A percentile compares a stretch with the other conserved stretches of the same genome.
Evolutionary conservation across 345 rosid genomes (phyloP).

Genomic region (Nephelium lappaceum): DNA sequence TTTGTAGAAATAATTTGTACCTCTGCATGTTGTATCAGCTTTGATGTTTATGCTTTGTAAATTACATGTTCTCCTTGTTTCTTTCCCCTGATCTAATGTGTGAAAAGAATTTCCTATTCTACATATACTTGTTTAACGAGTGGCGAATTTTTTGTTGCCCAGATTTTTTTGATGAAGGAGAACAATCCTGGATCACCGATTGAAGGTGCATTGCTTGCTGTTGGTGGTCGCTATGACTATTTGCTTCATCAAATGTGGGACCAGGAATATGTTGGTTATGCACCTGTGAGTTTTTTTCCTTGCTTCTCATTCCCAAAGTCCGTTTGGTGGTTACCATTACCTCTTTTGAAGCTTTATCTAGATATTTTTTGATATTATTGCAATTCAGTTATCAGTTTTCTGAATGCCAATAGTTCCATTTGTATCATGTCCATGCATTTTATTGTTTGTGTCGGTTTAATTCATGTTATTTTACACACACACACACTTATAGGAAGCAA

Average conservation of each 20-base stretch:
- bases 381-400: neutral
- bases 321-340: neutral
- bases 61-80: neutral
- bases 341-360: neutral
- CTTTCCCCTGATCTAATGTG: neutral
- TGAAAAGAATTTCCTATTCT: neutral
- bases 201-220: slow-evolving; percentile 82
- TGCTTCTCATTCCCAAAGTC: slow-evolving; percentile 6
- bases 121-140: neutral
- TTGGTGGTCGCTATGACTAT: slow-evolving; percentile 93
- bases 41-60: neutral
- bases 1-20: neutral
- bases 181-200: slow-evolving; percentile 63
- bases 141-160: slow-evolving; percentile 18
- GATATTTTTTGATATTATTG: neutral
- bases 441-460: neutral
- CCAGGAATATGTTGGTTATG: slow-evolving; percentile 55
- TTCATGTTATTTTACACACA: neutral
- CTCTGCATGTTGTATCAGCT: neutral
- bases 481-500: neutral
- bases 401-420: neutral
- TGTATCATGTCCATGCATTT: neutral
- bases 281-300: slow-evolving; percentile 24
- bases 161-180: slow-evolving; percentile 74
- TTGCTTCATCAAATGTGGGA: slow-evolving; percentile 80